Base-by-base conservation (phyloP, 495 filamentous ascomycete species). In the Aspergillus leporis region DNA sequence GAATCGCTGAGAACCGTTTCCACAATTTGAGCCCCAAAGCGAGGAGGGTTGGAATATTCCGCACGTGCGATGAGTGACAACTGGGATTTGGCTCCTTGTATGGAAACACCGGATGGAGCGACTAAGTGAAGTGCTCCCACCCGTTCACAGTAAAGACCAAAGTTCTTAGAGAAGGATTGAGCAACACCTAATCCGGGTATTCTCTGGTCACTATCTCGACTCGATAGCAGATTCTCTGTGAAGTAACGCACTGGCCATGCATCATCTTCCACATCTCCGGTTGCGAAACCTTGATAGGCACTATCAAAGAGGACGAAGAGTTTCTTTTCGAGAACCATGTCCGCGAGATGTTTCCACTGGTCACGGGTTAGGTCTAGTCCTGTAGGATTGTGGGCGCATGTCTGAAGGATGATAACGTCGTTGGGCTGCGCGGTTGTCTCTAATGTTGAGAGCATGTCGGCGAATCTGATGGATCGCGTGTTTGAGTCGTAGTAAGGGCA, bases 351-450 rank as follows among this genome's bases (percentile, higher is more conserved):
- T 18, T 56, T 58, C 78, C 78, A 81, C 41, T 79, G 70, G 1
- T 68, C 59, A 10, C 52, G 53, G 0, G 61, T 61, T 0, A 67
- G 70, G 58, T 79, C 78, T 6, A 65, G 30, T 0, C 76, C 76
- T 0, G 77, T 81, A 0, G 78, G 77, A 41, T 79, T 78, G 52
- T 81, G 77, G 0, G 74, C 77, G 55, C 77, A 79, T 4, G 72
- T 68, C 32, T 81, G 75, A 7, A 81, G 62, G 14, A 79, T 48
- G 2, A 78, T 53, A 14, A 75, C 66, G 51, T 72, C 69, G 31
- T 64, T 63, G 4, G 60, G 51, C 5, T 61, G 36, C 0, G 73
- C 66, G 0, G 32, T n/a, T 9, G 50, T 21, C 10, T 59, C 47
- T 4, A 75, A 58, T 7, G 53, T 54, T 3, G 13, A n/a, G 1